Evolutionary conservation across 2,329 filamentous ascomycete genomes (phyloP).

Genomic region (Nemania serpens): DNA sequence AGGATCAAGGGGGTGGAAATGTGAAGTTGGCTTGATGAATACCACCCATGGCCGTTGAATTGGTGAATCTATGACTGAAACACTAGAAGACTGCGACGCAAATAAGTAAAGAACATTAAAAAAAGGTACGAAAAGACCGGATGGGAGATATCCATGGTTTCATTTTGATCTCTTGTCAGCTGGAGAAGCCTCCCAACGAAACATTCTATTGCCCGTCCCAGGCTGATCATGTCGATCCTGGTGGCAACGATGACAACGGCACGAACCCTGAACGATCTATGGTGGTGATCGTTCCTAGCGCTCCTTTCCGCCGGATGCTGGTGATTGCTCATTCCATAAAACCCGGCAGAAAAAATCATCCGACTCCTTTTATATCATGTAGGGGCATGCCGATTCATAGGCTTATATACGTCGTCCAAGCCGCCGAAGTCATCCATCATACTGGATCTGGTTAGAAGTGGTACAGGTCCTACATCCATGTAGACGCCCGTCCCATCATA

Average conservation of each 20-base stretch:
- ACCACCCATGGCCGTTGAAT: slow-evolving; percentile 30
- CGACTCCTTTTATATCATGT: slow-evolving; percentile 41
- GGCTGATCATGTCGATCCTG: slow-evolving; percentile 27
- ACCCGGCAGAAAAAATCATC: slow-evolving; percentile 37
- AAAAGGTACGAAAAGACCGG: slow-evolving; percentile 41
- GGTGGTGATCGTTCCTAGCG: slow-evolving; percentile 30
- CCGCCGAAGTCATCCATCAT: slow-evolving; percentile 34
- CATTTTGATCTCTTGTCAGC: slow-evolving; percentile 33
- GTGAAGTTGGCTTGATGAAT: slow-evolving; percentile 25
- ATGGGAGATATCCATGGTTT: slow-evolving; percentile 38
- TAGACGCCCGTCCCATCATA: slow-evolving; percentile 28
- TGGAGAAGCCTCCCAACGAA: slow-evolving; percentile 31
- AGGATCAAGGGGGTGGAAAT: slow-evolving; percentile 3
- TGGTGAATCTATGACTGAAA: slow-evolving; percentile 34
- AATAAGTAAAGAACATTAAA: slow-evolving; percentile 42
- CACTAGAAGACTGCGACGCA: slow-evolving; percentile 33
- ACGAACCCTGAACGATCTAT: slow-evolving; percentile 23
- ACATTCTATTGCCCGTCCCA: slow-evolving; percentile 34
- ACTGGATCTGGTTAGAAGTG: slow-evolving; percentile 31
- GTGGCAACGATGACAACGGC: slow-evolving; percentile 32
- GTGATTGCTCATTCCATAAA: slow-evolving; percentile 37
- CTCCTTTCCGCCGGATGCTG: slow-evolving; percentile 38
- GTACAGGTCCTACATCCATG: slow-evolving; percentile 26
- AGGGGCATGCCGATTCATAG: slow-evolving; percentile 38
- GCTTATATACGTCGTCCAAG: slow-evolving; percentile 37